A percentile compares a stretch with the other conserved stretches of the same genome.
Evolutionary conservation across 192 early-diverging fungal genomes (phyloP).

Genomic region (Funneliformis mosseae): DNA sequence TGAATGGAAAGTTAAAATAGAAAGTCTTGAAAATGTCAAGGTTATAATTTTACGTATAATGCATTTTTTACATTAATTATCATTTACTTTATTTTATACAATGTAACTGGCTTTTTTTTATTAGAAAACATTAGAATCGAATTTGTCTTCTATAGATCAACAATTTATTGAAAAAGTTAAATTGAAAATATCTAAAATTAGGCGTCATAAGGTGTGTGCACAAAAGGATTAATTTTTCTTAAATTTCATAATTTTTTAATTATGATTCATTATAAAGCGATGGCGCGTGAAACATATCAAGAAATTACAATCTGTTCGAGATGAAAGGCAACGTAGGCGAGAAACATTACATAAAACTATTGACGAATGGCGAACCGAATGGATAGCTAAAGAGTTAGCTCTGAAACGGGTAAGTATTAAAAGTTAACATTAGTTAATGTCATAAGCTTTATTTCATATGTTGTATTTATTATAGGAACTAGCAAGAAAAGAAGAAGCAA

Average conservation of each 20-base stretch:
- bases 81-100: not conserved
- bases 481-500: constrained; percentile 29
- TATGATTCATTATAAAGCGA: constrained; percentile 20
- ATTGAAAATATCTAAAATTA: constrained; percentile 26
- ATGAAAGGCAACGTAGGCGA: constrained; percentile 32
- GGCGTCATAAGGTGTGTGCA: constrained; percentile 28
- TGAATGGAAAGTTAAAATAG: constrained; percentile 2
- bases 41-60: not conserved
- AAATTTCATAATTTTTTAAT: not conserved
- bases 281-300: constrained; percentile 38
- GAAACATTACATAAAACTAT: constrained; percentile 38
- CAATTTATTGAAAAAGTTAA: constrained; percentile 14
- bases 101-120: not conserved
- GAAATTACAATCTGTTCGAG: constrained; percentile 32
- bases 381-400: constrained; percentile 32
- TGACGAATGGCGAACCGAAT: constrained; percentile 37
- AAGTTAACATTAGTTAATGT: not conserved
- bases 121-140: not conserved
- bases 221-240: not conserved
- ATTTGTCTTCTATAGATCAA: not conserved
- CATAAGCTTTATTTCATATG: not conserved
- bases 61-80: not conserved
- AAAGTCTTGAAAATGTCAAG: constrained; percentile 6
- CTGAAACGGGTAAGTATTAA: constrained; percentile 30
- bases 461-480: constrained; percentile 25